Base-by-base conservation (phyloP, 768 basidiomycete genomes). In the Pisolithus microcarpus region DNA sequence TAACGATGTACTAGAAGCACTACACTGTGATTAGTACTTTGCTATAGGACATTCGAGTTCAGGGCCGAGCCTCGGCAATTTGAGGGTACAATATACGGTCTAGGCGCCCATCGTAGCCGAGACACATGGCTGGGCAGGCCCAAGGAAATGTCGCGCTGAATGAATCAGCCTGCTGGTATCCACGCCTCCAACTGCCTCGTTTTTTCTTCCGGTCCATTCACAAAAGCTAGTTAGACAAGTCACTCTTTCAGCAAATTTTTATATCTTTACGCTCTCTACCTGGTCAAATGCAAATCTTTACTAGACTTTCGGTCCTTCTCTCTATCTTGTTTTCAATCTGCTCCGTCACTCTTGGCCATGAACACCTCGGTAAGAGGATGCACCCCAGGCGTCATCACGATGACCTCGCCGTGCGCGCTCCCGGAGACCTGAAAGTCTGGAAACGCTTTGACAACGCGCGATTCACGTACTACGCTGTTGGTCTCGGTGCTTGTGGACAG, bases 401-500 rank as follows among this genome's bases (percentile, higher is more conserved):
- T 37, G 60, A 60, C 52, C 56, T 65, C 42, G 51, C 57, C 10
- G 61, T 52, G 28, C 63, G 68, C 5, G 62, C 55, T 40, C 54
- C 60, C 18, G 63, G 68, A 4, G 52, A 63, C 26, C 24, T 64
- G 24, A 19, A 45, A 16, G 38, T 63, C 34, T 55, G 54, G 54
- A 58, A 58, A 51, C 64, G 62, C 46, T 58, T 51, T 39, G 48
- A 58, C 49, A 40, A 48, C 28, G 48, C 50, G 28, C 66, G 67
- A 30, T 53, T 69, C 43, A 76, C 73, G 1, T 76, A 53, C 56
- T 76, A 67, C 47, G 67, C 68, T 18, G 71, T 61, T 24, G 75
- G 75, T 23, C 65, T 76, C 11, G 75, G 75, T 19, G 70, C 75
- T 50, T 76, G 75, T 51, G 75, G 75, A 23, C 0, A 39, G 11